These are phyloP conservation scores for Talaromyces trachyspermus DNA, from an alignment of 495 filamentous ascomycete genomes.

Conservation along the genomic window DNA sequence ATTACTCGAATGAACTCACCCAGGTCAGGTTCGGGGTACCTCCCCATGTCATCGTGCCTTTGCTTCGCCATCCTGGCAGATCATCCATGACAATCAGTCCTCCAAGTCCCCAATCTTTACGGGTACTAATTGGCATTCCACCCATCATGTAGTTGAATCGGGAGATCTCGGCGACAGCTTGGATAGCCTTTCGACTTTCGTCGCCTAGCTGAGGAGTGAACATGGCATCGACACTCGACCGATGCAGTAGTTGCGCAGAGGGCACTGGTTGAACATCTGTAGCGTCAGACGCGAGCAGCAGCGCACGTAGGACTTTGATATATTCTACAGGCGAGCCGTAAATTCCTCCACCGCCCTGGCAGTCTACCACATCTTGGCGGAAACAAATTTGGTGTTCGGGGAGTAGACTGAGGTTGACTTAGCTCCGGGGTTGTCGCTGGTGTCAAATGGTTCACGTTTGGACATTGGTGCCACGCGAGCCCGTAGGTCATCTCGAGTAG, in stretches of 20 bases:
- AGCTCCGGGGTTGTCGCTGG: too few species aligned
- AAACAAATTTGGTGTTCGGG: too few species aligned
- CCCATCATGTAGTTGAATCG: background rate
- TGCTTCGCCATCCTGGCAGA: background rate
- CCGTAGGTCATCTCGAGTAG: too few species aligned
- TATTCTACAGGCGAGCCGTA: background rate
- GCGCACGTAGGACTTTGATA: background rate
- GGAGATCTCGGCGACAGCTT: background rate
- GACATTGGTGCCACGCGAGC: too few species aligned
- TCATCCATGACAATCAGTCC: background rate
- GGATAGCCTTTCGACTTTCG: background rate
- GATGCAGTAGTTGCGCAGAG: background rate
- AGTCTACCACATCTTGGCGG: too few species aligned
- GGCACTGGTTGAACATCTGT: too few species aligned
- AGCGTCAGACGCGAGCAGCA: too few species aligned
- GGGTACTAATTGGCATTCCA: background rate
- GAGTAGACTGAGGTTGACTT: too few species aligned
- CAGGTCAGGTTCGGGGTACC: background rate
- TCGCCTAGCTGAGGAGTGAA: background rate
- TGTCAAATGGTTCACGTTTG: too few species aligned
- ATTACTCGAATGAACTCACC: too few species aligned
- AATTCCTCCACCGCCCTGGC: background rate
- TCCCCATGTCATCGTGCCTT: slow-evolving; percentile 1
- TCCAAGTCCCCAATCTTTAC: background rate
- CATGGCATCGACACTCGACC: background rate